Percentiles rank a stretch among this genome's conserved stretches.
Conservation (phyloP, 768 basidiomycete species). For the Calocybe gangraenosa region DNA sequence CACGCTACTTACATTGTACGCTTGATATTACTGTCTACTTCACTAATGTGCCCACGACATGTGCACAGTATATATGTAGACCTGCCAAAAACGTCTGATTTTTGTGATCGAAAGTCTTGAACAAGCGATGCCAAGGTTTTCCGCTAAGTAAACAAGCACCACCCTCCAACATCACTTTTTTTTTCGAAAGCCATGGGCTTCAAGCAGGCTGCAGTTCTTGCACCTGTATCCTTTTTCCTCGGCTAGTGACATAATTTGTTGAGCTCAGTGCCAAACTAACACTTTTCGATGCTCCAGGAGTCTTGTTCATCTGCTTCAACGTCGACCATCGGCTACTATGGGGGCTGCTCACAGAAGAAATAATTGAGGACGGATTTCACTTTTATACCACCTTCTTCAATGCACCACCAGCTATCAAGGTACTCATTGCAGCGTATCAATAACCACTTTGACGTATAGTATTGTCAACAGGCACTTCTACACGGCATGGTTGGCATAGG, state of each 20-base stretch:
- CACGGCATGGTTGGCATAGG: conserved; percentile 84
- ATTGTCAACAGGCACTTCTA: conserved; percentile 61
- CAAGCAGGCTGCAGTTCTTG: conserved; percentile 82
- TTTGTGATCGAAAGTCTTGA: conserved; percentile 13
- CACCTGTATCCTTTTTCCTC: conserved; percentile 85
- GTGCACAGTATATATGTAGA: background rate
- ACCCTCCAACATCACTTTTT: background rate
- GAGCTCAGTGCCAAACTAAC: background rate
- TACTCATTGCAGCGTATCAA: conserved; percentile 24
- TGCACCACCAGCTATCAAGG: conserved; percentile 92
- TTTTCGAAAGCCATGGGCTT: conserved; percentile 63
- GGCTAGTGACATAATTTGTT: conserved; percentile 43
- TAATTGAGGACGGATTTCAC: conserved; percentile 72
- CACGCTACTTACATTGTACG: conserved; percentile 6
- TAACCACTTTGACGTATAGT: background rate
- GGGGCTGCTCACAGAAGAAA: conserved; percentile 56
- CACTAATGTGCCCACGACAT: too few relatives aligned
- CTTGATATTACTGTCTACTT: too few relatives aligned
- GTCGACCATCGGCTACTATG: conserved; percentile 87
- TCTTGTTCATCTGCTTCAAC: conserved; percentile 80
- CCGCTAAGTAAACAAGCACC: background rate
- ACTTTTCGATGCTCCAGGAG: conserved; percentile 40
- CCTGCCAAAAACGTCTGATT: background rate
- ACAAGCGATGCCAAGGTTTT: conserved; percentile 32
- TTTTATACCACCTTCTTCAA: conserved; percentile 94